Base-by-base conservation (phyloP, 1,284 basidiomycete genomes). In the Apiotrichum domesticum region DNA sequence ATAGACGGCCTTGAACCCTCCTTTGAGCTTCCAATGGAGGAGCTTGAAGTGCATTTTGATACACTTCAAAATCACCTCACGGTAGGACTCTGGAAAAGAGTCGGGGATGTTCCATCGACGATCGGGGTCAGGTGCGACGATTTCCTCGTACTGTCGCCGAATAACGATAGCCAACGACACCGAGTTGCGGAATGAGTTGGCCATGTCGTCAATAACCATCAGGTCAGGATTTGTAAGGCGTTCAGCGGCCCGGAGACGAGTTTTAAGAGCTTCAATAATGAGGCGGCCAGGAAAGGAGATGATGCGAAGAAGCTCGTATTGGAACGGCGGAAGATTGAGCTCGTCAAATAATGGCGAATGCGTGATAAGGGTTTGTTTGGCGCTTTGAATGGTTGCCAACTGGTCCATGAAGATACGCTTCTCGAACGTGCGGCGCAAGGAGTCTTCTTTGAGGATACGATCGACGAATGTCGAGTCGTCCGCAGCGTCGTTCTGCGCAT, bases 231-330 rank as follows among this genome's bases (percentile, higher is more conserved):
- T 90, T 67, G 85, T 85, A 59, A 98, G 82, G 68, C 92, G 92
- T 69, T 86, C 84, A 4, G 92, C 90, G 61, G 95, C 96, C 60
- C 92, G 88, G 35, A 98, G 82, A 42, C 93, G 87, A 34, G 95
- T 85, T 51, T 87, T 88, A 55, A 98, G 81, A 46, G 87, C 87
- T 51, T 94, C 94, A 71, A 97, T 89, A 34, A 94, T 90, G 49
- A 99, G 86, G 65, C 89, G 87, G 9, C 92, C 95, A 4, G 97
- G 91, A 79, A 98, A 98, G 33, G 88, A 88, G 59, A 97, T 93
- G 61, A 98, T 83, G 46, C 90, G 87, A 10, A 94, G 84, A n/a
- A 98, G 83, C 68, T 97, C 91, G 54, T 85, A 84, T 72, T 93
- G 90, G 73, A 98, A 96, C 3, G 87, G 88, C 1, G 96, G 95